Conservation (phyloP, 192 early-diverging fungal species). For the Podila clonocystis region DNA sequence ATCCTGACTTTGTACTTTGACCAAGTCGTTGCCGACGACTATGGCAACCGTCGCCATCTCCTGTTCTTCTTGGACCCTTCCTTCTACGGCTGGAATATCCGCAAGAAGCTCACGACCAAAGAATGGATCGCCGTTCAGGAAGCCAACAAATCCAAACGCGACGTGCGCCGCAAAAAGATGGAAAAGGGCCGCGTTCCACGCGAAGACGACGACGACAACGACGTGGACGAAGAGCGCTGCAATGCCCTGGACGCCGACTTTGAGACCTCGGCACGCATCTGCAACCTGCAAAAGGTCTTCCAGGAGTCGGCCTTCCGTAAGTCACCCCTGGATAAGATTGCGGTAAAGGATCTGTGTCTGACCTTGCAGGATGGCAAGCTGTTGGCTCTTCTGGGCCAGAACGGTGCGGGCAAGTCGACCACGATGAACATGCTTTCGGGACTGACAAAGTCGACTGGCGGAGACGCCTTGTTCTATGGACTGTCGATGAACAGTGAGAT, state of each 20-base stretch:
- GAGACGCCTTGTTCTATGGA: constrained; percentile 77
- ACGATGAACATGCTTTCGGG: constrained; percentile 86
- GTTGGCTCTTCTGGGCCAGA: constrained; percentile 75
- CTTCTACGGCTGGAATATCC: constrained; percentile 71
- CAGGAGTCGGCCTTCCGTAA: constrained; percentile 48
- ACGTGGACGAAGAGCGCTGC: constrained; percentile 56
- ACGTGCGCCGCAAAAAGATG: constrained; percentile 14
- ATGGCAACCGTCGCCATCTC: constrained; percentile 59
- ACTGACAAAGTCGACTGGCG: constrained; percentile 68
- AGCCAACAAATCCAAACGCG: constrained; percentile 31
- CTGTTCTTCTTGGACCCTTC: constrained; percentile 75
- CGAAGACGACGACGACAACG: constrained; percentile 59
- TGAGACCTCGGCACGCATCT: constrained; percentile 56
- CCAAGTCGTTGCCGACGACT: constrained; percentile 82
- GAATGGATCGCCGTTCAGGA: constrained; percentile 57
- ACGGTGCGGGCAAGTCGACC: constrained; percentile 82
- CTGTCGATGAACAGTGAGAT: constrained; percentile 65
- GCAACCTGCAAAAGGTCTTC: constrained; percentile 68
- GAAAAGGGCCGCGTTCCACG: constrained; percentile 18
- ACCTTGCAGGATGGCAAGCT: constrained; percentile 65
- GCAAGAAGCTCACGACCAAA: constrained; percentile 31
- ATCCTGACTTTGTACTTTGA: constrained; percentile 79
- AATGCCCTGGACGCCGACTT: constrained; percentile 54
- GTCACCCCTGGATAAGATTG: constrained; percentile 58
- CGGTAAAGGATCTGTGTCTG: constrained; percentile 61